Base-by-base conservation (phyloP, 768 basidiomycete species). In the Sporobolomyces roseus region DNA sequence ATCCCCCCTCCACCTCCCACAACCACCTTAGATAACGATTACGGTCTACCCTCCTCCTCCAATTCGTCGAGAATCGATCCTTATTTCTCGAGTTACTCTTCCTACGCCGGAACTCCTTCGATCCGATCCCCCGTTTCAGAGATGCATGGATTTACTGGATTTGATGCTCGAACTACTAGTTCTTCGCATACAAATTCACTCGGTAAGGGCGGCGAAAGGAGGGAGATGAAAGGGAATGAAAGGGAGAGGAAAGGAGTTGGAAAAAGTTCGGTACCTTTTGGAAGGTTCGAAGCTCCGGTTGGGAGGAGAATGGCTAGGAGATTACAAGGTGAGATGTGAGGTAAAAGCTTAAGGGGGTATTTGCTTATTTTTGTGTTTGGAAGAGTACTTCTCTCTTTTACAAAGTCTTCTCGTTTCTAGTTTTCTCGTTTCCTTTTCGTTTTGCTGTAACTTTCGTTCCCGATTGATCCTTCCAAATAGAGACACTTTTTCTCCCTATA, bases 11-110 rank as follows among this genome's bases (percentile, higher is more conserved):
- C 2, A 12, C 41, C 16, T 16, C 33, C 12, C 8, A n/a, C 35
- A 36, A 13, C n/a, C 9, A 30, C 6, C 14, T n/a, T n/a, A n/a
- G n/a, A n/a, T n/a, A n/a, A n/a, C 52, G 27, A 29, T 7, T n/a
- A 8, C 41, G 16, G 2, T 21, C 25, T 16, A 10, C 36, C n/a
- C 52, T 30, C 21, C 33, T 30, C 2, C 17, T 12, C 27, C 50
- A 32, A 21, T 38, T 29, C 29, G 62, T 45, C 62, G 62, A 19
- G 55, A 51, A 30, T 54, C 55, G 62, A 52, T 63, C 43, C n/a
- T n/a, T n/a, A n/a, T n/a, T n/a, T n/a, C n/a, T n/a, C n/a, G n/a
- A n/a, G n/a, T n/a, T n/a, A n/a, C n/a, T n/a, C n/a, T n/a, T n/a
- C n/a, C n/a, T n/a, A n/a, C n/a, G 45, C 52, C 53, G 41, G 55